Evolutionary conservation across 805 yeast genomes (phyloP).

Genomic region (Starmerella floricola): DNA sequence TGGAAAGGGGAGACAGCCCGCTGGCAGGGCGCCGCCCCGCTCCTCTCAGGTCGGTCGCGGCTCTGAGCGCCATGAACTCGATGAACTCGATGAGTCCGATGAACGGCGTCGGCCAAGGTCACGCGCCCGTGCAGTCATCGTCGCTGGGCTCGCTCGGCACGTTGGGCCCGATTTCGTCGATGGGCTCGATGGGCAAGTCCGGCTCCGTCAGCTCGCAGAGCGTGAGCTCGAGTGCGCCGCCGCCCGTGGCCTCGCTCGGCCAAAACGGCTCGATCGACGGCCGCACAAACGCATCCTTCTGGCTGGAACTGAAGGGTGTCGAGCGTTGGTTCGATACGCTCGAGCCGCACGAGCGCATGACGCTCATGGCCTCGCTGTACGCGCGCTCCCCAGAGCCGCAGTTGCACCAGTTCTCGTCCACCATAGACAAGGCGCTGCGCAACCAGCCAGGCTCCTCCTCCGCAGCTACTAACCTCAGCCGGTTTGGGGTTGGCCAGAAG

Average conservation of each 20-base stretch:
- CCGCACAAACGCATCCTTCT: slow-evolving; percentile 8
- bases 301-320: slow-evolving; percentile 24
- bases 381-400: slow-evolving; percentile 24
- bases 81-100: slow-evolving; percentile 1
- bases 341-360: slow-evolving; percentile 30
- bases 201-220: not conserved
- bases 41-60: slow-evolving; percentile 8
- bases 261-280: not conserved
- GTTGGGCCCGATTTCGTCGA: not conserved
- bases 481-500: slow-evolving; percentile 15
- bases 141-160: slow-evolving; percentile 3
- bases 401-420: slow-evolving; percentile 15
- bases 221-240: too few species aligned
- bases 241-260: not conserved
- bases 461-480: slow-evolving; percentile 16
- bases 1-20: slow-evolving; percentile 24
- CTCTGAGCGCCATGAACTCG: slow-evolving; percentile 3
- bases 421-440: slow-evolving; percentile 10
- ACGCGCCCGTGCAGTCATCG: not conserved
- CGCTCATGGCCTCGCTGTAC: slow-evolving; percentile 30
- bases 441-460: slow-evolving; percentile 1
- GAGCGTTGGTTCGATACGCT: slow-evolving; percentile 34
- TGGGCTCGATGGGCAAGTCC: not conserved
- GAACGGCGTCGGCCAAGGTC: not conserved
- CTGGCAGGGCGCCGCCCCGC: slow-evolving; percentile 23